Evolutionary conservation across 257 asterid genomes (phyloP).

Genomic region (Solanum chiquidenum): DNA sequence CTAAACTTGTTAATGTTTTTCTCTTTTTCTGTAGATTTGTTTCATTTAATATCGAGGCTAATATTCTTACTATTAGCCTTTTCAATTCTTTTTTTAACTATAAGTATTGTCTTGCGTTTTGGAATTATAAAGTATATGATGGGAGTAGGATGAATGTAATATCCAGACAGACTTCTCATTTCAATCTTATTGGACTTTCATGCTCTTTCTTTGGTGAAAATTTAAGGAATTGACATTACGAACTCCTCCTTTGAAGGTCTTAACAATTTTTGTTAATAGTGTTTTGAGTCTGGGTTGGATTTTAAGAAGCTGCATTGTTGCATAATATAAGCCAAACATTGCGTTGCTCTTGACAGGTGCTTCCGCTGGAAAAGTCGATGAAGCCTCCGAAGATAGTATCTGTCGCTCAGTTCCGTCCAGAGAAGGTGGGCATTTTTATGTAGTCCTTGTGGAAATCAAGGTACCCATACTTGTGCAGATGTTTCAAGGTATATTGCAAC

Average conservation of each 20-base stretch:
- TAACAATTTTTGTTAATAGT: background rate
- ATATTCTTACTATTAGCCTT: background rate
- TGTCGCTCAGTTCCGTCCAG: constrained; percentile 97
- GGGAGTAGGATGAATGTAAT: background rate
- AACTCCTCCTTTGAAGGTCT: background rate
- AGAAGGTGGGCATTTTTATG: constrained; percentile 73
- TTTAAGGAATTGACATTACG: background rate
- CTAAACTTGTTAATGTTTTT: background rate
- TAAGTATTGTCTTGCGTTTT: background rate
- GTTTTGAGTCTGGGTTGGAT: background rate
- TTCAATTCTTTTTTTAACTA: background rate
- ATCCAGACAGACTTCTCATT: background rate
- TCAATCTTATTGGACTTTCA: background rate
- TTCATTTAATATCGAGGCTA: background rate
- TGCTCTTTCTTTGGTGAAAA: background rate
- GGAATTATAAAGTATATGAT: background rate
- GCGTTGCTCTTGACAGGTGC: constrained; percentile 28
- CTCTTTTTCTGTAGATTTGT: background rate
- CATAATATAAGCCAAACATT: background rate
- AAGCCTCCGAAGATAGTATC: constrained; percentile 65
- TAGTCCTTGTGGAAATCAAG: constrained; percentile 27
- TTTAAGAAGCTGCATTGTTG: background rate
- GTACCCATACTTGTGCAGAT: constrained; percentile 22
- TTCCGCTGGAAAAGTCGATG: constrained; percentile 58
- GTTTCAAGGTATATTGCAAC: background rate